Evolutionary conservation across 225 moss, liverwort and hornwort genomes (phyloP).

Genomic region (Rhytidiadelphus loreus): DNA sequence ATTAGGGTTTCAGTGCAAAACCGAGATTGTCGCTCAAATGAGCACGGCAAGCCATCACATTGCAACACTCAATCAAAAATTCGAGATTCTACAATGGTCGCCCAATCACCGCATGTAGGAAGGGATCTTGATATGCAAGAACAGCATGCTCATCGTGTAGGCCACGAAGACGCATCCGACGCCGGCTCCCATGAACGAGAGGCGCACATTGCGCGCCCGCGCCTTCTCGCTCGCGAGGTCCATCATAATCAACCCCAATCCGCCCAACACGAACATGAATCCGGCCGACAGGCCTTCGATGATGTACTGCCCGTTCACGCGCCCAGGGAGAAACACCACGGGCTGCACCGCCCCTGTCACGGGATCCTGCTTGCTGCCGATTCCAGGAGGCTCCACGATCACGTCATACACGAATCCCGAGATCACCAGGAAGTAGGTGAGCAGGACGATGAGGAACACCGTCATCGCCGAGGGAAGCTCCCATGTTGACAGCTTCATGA

Average conservation of each 20-base stretch:
- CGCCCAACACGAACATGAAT: conserved; percentile 95
- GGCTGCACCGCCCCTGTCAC: conserved; percentile 89
- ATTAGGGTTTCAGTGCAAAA: conserved; percentile 13
- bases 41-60: not conserved
- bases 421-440: conserved; percentile 80
- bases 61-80: not conserved
- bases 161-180: conserved; percentile 63
- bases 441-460: conserved; percentile 62
- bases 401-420: conserved; percentile 98
- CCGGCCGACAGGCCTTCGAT: conserved; percentile 93
- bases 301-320: conserved; percentile 96
- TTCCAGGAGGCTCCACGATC: conserved; percentile 97
- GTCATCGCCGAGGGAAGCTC: conserved; percentile 78
- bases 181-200: conserved; percentile 75
- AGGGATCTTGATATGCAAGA: conserved; percentile 92
- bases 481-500: conserved; percentile 49
- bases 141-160: conserved; percentile 91
- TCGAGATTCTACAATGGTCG: not conserved
- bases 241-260: conserved; percentile 77
- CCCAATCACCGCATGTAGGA: conserved; percentile 53
- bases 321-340: conserved; percentile 78
- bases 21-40: not conserved
- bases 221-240: conserved; percentile 79
- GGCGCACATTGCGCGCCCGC: conserved; percentile 70
- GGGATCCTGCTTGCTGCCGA: conserved; percentile 96